These are phyloP conservation scores for Vaccinium macrocarpon DNA, from an alignment of 148 eudicot genomes.

Conservation along the genomic window DNA sequence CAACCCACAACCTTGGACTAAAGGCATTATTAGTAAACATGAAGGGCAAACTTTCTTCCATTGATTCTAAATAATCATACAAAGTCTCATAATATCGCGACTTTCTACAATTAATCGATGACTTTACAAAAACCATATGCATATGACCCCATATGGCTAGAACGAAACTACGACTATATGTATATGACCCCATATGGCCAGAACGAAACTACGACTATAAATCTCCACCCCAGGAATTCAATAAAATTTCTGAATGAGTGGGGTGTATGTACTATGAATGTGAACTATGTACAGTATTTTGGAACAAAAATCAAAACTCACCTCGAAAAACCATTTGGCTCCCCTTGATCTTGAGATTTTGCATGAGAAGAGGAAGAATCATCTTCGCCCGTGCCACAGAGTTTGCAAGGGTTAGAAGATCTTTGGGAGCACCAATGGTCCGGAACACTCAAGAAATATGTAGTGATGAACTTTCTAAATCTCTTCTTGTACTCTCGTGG, in stretches of 20 bases:
- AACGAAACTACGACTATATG: slow-evolving; percentile 17
- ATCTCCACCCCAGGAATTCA: slow-evolving; percentile 41
- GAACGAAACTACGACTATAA: slow-evolving; percentile 17
- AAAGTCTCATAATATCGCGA: slow-evolving; percentile 9
- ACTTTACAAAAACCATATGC: slow-evolving; percentile 26
- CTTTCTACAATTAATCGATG: slow-evolving; percentile 21
- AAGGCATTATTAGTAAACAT: background rate
- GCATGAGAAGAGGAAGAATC: slow-evolving; percentile 23
- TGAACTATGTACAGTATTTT: slow-evolving; percentile 45
- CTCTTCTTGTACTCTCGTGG: slow-evolving; percentile 80
- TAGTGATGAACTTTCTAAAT: slow-evolving; percentile 85
- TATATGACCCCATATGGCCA: slow-evolving; percentile 15
- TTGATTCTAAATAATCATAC: slow-evolving; percentile 9
- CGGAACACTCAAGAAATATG: slow-evolving; percentile 76
- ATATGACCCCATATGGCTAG: slow-evolving; percentile 15
- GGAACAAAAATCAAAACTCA: slow-evolving; percentile 12
- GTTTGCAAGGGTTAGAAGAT: slow-evolving; percentile 67
- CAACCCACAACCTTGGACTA: background rate
- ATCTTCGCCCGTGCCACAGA: slow-evolving; percentile 47
- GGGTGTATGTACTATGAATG: slow-evolving; percentile 28
- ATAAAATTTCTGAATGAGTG: slow-evolving; percentile 46
- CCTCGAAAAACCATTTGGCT: slow-evolving; percentile 21
- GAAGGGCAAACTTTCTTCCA: background rate
- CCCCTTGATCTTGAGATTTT: slow-evolving; percentile 31
- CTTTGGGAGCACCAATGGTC: slow-evolving; percentile 87